Percentiles rank a stretch among this genome's conserved stretches.
phyloP scores from a whole-genome alignment of 805 yeast species.

The Vanderwaltozyma verrucispora region DNA sequence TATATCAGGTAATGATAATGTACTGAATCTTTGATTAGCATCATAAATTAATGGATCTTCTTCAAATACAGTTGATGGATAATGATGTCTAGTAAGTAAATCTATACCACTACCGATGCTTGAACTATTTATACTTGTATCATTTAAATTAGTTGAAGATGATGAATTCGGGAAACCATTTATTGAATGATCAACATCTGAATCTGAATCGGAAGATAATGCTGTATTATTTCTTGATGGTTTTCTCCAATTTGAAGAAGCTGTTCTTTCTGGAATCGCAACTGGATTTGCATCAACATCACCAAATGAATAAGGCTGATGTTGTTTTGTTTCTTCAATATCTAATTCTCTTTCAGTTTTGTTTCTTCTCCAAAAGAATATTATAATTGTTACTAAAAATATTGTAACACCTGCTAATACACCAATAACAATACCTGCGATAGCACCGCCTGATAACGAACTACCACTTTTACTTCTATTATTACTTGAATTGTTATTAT shows the following conservation, averaged over 20 bases:
- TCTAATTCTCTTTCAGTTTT: slow-evolving; percentile 29
- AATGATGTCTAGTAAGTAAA: neutral
- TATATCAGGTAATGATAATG: slow-evolving; percentile 43
- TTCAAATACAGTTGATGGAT: slow-evolving; percentile 8
- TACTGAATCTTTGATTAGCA: slow-evolving; percentile 42
- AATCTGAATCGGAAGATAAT: slow-evolving; percentile 2
- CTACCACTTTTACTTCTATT: neutral
- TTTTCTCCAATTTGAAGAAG: slow-evolving; percentile 7
- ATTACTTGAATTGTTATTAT: slow-evolving; percentile 2
- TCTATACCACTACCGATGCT: neutral
- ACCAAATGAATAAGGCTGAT: slow-evolving; percentile 29
- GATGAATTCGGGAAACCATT: neutral
- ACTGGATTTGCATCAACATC: slow-evolving; percentile 22
- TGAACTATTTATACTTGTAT: neutral
- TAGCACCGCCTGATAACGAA: slow-evolving; percentile 36
- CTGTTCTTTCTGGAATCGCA: slow-evolving; percentile 13
- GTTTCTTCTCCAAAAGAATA: slow-evolving; percentile 34
- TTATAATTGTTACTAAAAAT: slow-evolving; percentile 30
- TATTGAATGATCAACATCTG: neutral
- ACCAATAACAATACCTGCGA: slow-evolving; percentile 54
- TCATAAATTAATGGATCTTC: slow-evolving; percentile 22
- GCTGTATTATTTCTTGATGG: slow-evolving; percentile 6
- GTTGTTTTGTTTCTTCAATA: slow-evolving; percentile 32
- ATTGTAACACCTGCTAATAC: slow-evolving; percentile 35
- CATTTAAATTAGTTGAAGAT: neutral